Conservation (phyloP, 139 green algal genomes). For the Haematococcus sp. region DNA sequence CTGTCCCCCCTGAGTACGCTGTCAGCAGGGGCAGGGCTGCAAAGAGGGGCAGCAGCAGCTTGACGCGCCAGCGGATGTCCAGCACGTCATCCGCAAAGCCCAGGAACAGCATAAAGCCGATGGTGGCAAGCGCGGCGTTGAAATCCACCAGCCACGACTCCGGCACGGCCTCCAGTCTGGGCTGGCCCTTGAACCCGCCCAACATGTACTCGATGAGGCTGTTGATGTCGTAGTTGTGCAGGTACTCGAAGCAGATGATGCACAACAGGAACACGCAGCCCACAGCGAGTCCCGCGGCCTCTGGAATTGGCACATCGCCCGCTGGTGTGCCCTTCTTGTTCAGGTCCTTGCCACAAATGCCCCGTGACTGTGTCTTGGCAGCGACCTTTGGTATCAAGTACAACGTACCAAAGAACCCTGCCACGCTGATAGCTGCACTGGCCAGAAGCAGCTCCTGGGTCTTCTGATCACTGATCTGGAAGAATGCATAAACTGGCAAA, state of each 20-base stretch:
- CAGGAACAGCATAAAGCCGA: constrained; percentile 98
- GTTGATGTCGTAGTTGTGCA: constrained; percentile 81
- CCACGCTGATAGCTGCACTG: constrained; percentile 46
- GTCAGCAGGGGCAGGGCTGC: constrained; percentile 88
- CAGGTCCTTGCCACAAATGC: constrained; percentile 87
- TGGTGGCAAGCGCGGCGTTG: constrained; percentile 93
- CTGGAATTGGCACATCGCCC: constrained; percentile 80
- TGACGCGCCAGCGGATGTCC: constrained; percentile 96
- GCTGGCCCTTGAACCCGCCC: constrained; percentile 28
- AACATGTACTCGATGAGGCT: constrained; percentile 42
- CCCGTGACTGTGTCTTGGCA: constrained; percentile 33
- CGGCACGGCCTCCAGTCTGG: constrained; percentile 33
- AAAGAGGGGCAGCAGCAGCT: constrained; percentile 89
- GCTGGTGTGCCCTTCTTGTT: constrained; percentile 85
- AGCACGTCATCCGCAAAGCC: constrained; percentile 99
- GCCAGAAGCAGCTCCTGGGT: constrained; percentile 28
- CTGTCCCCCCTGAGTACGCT: constrained; percentile 82
- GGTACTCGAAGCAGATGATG: constrained; percentile 88
- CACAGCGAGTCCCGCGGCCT: constrained; percentile 84
- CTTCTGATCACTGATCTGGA: constrained; percentile 38
- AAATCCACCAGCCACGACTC: constrained; percentile 95
- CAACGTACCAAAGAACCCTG: constrained; percentile 65
- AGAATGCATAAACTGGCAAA: constrained; percentile 15
- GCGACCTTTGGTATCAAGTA: constrained; percentile 62
- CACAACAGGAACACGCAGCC: constrained; percentile 90